A percentile compares a stretch with the other conserved stretches of the same genome.
Conservation (phyloP, 768 basidiomycete genomes). For the Sporobolomyces roseus region DNA sequence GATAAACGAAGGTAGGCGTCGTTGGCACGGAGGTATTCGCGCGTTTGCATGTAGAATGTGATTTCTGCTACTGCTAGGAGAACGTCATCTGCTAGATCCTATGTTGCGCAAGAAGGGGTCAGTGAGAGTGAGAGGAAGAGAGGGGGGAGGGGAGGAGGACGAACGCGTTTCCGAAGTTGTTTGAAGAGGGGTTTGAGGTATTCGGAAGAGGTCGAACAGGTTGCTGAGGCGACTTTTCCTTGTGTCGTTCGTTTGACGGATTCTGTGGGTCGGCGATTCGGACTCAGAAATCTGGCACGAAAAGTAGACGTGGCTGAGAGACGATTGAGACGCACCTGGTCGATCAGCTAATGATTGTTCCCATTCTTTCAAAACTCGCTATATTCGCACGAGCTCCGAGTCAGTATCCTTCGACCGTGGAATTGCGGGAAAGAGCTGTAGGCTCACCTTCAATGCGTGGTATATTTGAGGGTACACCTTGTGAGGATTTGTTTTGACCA, state of each 20-base stretch:
- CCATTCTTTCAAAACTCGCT: conserved; percentile 88
- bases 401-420: neutral
- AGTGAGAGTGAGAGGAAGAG: neutral
- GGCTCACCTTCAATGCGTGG: conserved; percentile 71
- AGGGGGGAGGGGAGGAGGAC: neutral
- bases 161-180: conserved; percentile 73
- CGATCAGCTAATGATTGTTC: conserved; percentile 89
- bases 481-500: conserved; percentile 87
- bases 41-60: conserved; percentile 90
- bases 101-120: too few species aligned
- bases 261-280: too few species aligned
- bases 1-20: conserved; percentile 94
- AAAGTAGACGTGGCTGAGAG: neutral
- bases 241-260: conserved; percentile 80
- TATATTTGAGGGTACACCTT: conserved; percentile 96
- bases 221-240: conserved; percentile 90
- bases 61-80: conserved; percentile 80
- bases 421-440: neutral
- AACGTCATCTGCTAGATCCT: conserved; percentile 78
- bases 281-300: conserved; percentile 6
- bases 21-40: conserved; percentile 91
- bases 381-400: conserved; percentile 1
- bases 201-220: conserved; percentile 89
- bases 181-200: conserved; percentile 97
- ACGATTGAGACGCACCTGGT: conserved; percentile 60